These are phyloP conservation scores for Sisymbrium altissimum DNA, from an alignment of 345 rosid genomes.

Conservation along the genomic window DNA sequence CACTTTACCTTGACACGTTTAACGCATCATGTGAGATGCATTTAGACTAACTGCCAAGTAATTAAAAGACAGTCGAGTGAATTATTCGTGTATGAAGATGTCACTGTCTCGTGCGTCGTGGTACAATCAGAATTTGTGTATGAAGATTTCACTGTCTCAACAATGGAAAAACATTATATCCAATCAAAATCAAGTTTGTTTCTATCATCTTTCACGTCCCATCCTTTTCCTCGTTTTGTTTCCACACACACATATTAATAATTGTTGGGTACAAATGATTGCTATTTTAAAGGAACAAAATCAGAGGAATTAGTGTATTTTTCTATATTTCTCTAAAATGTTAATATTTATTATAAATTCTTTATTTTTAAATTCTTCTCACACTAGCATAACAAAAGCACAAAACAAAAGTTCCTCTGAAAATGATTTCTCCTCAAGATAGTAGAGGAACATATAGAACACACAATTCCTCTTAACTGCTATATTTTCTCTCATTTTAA, in stretches of 20 bases:
- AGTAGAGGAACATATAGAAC: no score
- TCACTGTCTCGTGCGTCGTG: neutral
- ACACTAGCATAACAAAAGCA: no score
- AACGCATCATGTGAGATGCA: neutral
- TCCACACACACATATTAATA: neutral
- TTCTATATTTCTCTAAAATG: no score
- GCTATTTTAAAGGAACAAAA: no score
- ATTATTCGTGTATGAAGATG: neutral
- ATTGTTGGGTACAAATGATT: no score
- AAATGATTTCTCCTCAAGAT: no score
- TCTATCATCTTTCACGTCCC: neutral
- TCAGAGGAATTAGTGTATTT: no score
- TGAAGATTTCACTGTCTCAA: neutral
- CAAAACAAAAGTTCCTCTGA: no score
- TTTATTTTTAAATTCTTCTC: no score
- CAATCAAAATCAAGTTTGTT: neutral
- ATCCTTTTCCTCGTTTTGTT: neutral
- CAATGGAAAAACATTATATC: neutral
- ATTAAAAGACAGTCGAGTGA: neutral
- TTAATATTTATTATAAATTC: no score
- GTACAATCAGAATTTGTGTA: neutral
- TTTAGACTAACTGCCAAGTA: neutral
- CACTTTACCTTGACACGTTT: neutral
- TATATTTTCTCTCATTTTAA: no score
- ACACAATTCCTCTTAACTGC: no score